These are phyloP conservation scores for Diplocarpon rosae DNA, from an alignment of 2,329 filamentous ascomycete genomes.

Conservation along the genomic window DNA sequence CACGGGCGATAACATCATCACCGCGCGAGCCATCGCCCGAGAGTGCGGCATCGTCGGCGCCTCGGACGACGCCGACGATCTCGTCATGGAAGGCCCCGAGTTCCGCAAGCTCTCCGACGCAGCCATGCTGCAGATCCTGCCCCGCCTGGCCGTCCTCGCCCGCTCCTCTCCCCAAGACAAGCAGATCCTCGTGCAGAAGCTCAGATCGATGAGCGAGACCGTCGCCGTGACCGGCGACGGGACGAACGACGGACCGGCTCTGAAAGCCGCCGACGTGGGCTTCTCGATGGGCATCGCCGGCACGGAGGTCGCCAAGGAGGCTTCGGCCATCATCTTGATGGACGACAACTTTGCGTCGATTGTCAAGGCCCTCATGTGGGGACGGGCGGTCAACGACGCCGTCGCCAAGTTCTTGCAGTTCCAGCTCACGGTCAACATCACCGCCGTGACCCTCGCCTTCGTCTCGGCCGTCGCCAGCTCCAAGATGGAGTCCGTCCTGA, in stretches of 20 bases:
- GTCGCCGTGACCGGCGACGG: slow-evolving; percentile 58
- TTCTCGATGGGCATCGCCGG: slow-evolving; percentile 59
- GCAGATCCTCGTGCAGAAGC: slow-evolving; percentile 48
- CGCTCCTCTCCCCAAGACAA: slow-evolving; percentile 62
- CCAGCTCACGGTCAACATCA: slow-evolving; percentile 68
- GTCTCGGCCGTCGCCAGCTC: slow-evolving; percentile 57
- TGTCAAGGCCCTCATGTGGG: slow-evolving; percentile 51
- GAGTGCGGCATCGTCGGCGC: slow-evolving; percentile 52
- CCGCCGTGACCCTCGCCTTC: slow-evolving; percentile 64
- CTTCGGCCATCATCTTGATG: slow-evolving; percentile 49
- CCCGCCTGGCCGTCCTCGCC: slow-evolving; percentile 54
- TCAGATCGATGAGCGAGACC: slow-evolving; percentile 54
- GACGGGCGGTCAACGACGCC: slow-evolving; percentile 44
- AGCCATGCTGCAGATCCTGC: slow-evolving; percentile 47
- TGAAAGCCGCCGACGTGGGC: slow-evolving; percentile 55
- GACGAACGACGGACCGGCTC: slow-evolving; percentile 53
- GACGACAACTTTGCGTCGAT: slow-evolving; percentile 54
- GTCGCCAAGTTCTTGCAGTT: slow-evolving; percentile 44
- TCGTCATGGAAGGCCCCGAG: slow-evolving; percentile 58
- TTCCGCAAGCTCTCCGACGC: slow-evolving; percentile 50
- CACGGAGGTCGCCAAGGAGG: slow-evolving; percentile 53
- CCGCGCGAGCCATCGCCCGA: slow-evolving; percentile 59
- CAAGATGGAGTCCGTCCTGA: slow-evolving; percentile 56
- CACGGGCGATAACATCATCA: slow-evolving; percentile 61
- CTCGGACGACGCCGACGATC: slow-evolving; percentile 31